phyloP scores from a whole-genome alignment of 1,284 basidiomycete genomes.

The Hymenochaete sp. region DNA sequence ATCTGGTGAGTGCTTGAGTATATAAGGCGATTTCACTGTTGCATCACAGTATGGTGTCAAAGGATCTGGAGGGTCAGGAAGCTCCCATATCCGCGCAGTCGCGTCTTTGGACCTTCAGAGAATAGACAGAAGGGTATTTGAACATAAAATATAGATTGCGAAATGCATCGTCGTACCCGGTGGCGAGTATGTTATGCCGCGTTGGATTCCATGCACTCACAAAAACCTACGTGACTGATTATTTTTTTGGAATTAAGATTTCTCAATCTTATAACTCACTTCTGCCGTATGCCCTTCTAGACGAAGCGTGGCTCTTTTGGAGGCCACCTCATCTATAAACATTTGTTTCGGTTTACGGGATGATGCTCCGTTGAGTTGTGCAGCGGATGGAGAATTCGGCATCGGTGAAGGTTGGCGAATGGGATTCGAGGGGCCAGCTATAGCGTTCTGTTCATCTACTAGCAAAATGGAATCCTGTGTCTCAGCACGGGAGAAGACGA shows the following conservation, averaged over 20 bases:
- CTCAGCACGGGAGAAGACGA: neutral
- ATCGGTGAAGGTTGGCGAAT: slow-evolving; percentile 12
- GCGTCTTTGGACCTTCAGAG: slow-evolving; percentile 62
- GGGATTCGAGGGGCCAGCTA: no score
- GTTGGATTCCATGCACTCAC: slow-evolving; percentile 74
- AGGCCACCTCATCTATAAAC: slow-evolving; percentile 13
- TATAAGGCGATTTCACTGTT: slow-evolving; percentile 26
- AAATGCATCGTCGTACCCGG: slow-evolving; percentile 45
- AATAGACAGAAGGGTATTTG: neutral
- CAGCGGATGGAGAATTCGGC: slow-evolving; percentile 2
- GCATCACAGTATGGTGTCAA: slow-evolving; percentile 8
- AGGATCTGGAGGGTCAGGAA: slow-evolving; percentile 36
- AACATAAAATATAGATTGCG: neutral
- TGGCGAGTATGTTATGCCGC: slow-evolving; percentile 53
- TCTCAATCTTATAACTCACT: slow-evolving; percentile 39
- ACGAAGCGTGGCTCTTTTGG: slow-evolving; percentile 34
- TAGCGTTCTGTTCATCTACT: no score
- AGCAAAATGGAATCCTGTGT: no score
- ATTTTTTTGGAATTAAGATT: neutral
- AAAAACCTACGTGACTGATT: slow-evolving; percentile 44
- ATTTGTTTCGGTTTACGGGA: slow-evolving; percentile 6
- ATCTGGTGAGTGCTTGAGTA: slow-evolving; percentile 41
- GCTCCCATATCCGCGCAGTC: slow-evolving; percentile 65
- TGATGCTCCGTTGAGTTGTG: slow-evolving; percentile 8
- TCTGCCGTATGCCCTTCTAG: slow-evolving; percentile 56